Conservation (phyloP, 805 yeast species). For the Cyberlindnera saturnus region DNA sequence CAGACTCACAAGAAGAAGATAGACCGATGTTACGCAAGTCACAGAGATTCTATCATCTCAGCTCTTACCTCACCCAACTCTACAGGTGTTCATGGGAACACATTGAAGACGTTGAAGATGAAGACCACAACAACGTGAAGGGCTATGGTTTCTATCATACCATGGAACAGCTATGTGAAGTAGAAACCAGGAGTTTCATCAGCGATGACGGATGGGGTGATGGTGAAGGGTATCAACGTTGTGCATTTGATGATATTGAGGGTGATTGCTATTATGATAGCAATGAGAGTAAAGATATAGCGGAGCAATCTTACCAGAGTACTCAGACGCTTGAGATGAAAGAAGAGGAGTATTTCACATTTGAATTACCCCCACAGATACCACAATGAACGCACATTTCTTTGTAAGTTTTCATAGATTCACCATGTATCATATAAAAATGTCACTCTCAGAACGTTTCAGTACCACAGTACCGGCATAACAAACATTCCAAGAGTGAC, state of each 20-base stretch:
- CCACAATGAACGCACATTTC: no score
- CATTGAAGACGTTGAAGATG: slow-evolving; percentile 2
- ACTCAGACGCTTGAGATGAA: no score
- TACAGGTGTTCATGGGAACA: slow-evolving; percentile 5
- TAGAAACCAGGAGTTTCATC: slow-evolving; percentile 4
- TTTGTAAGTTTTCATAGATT: neutral
- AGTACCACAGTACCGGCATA: neutral
- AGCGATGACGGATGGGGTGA: slow-evolving; percentile 3
- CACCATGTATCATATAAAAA: neutral
- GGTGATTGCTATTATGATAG: neutral
- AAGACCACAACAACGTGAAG: slow-evolving; percentile 1
- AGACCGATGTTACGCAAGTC: slow-evolving; percentile 3
- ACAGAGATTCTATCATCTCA: slow-evolving; percentile 6
- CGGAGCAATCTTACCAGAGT: neutral
- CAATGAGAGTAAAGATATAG: neutral
- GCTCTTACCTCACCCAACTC: neutral
- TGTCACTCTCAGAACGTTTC: neutral
- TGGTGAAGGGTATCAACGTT: neutral
- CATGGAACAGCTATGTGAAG: slow-evolving; percentile 1
- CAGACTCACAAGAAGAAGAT: neutral
- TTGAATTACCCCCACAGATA: no score
- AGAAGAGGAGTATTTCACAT: no score
- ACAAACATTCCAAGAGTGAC: neutral
- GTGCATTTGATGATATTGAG: neutral
- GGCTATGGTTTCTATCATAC: slow-evolving; percentile 1